phyloP scores from a whole-genome alignment of 352 stramenopile genomes.

The Phytophthora constricta region DNA sequence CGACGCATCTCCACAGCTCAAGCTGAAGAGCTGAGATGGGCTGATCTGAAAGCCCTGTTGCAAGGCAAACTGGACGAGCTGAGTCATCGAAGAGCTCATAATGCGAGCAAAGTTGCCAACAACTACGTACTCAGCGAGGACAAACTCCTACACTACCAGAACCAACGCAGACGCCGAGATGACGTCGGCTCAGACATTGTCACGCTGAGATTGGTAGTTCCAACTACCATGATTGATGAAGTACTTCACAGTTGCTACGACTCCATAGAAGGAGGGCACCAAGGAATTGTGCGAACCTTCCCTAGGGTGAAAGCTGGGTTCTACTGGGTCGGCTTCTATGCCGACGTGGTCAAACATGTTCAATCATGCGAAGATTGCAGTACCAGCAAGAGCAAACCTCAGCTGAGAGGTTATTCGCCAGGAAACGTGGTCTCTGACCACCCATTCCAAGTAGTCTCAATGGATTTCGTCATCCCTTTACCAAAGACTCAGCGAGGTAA shows the following conservation, averaged over 20 bases:
- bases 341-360: slow-evolving; percentile 1
- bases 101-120: neutral
- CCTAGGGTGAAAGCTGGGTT: slow-evolving; percentile 8
- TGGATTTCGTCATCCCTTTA: neutral
- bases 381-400: slow-evolving; percentile 3
- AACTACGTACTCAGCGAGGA: neutral
- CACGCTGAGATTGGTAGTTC: slow-evolving; percentile 3
- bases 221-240: slow-evolving; percentile 15
- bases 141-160: neutral
- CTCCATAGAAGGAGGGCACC: slow-evolving; percentile 6
- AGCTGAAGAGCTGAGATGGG: neutral
- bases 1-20: too few relatives aligned
- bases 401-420: slow-evolving; percentile 2
- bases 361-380: slow-evolving; percentile 1
- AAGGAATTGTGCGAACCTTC: neutral
- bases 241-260: slow-evolving; percentile 6
- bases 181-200: neutral
- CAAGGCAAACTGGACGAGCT: neutral
- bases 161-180: neutral
- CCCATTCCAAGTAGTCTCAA: neutral
- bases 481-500: neutral
- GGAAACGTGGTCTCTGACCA: neutral
- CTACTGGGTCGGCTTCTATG: slow-evolving; percentile 14
- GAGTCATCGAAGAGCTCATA: neutral
- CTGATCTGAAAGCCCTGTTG: neutral